Base-by-base conservation (phyloP, 805 yeast genomes). In the Starmerella kuoi region DNA sequence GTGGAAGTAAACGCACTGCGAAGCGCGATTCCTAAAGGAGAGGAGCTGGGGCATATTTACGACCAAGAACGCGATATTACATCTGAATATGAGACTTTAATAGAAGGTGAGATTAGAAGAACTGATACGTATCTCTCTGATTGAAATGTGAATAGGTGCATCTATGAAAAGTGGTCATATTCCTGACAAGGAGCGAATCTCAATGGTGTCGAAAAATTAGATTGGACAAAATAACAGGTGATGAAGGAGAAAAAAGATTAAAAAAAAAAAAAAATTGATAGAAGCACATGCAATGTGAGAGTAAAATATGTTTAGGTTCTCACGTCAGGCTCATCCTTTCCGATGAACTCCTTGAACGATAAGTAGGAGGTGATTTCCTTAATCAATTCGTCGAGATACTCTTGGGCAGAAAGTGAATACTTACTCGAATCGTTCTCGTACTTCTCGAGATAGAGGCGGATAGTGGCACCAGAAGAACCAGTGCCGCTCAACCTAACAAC, bases 401-500 rank as follows among this genome's bases (percentile, higher is more conserved):
- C 77, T 52, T 80, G 80, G 11, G 86, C 88, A 36, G 67, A 61
- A 50, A 61, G 49, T 5, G 55, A 55, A 55, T 70, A 73, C 31
- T 69, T 69, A 17, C 72, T 48, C 21, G 33, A 15, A 56, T 84
- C 91, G 36, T 61, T 53, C 21, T 82, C 75, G 65, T 81, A 85
- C 62, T 78, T 79, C 64, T 88, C 97, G 58, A 88, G 66, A 65
- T 88, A 88, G 53, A 88, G 69, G 62, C 98, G 76, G 46, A 91
- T 86, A 5, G 98, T 88, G 18, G 98, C 97, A 37, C 98, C 98
- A 2, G 94, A 79, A 2, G 96, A 86, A 14, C 98, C 98, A 2
- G 98, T 88, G 43, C 98, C 98, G 0, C 95, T 85, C 50, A 91
- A 70, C 63, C 98, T 79, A 41, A 85, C 81, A 28, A 91, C 82